phyloP scores from a whole-genome alignment of 1,284 basidiomycete species.

The Fistulina hepatica region DNA sequence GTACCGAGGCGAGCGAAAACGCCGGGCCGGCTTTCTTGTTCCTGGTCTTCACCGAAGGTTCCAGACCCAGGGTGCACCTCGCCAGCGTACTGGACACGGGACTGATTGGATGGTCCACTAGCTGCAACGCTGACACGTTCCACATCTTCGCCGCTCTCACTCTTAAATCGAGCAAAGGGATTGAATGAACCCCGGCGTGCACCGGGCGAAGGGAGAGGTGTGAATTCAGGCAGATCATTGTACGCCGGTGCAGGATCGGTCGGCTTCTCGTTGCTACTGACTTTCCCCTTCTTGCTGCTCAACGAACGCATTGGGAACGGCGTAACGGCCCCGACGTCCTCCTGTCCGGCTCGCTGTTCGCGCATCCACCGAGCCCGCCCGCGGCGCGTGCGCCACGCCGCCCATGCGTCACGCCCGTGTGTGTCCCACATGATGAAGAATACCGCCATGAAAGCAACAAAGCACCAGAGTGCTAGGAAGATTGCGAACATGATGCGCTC shows the following conservation, averaged over 20 bases:
- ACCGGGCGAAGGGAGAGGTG: constrained; percentile 36
- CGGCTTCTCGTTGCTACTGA: constrained; percentile 21
- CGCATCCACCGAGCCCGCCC: constrained; percentile 38
- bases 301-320: constrained; percentile 28
- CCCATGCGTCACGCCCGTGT: constrained; percentile 25
- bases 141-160: constrained; percentile 17
- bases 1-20: constrained; percentile 1
- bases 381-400: constrained; percentile 14
- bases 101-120: constrained; percentile 14
- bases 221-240: constrained; percentile 33
- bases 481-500: constrained; percentile 77
- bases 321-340: constrained; percentile 32
- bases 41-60: neutral
- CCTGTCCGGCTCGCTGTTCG: constrained; percentile 39
- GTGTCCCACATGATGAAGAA: constrained; percentile 57
- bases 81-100: constrained; percentile 6
- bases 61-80: constrained; percentile 6
- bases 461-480: constrained; percentile 70
- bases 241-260: constrained; percentile 15
- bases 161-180: constrained; percentile 24
- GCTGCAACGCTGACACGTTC: constrained; percentile 9
- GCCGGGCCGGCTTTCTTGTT: neutral
- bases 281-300: no score
- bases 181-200: constrained; percentile 26
- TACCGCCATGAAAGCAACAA: constrained; percentile 68